Conservation (phyloP, 192 early-diverging fungal species). For the Mortierella alpina region DNA sequence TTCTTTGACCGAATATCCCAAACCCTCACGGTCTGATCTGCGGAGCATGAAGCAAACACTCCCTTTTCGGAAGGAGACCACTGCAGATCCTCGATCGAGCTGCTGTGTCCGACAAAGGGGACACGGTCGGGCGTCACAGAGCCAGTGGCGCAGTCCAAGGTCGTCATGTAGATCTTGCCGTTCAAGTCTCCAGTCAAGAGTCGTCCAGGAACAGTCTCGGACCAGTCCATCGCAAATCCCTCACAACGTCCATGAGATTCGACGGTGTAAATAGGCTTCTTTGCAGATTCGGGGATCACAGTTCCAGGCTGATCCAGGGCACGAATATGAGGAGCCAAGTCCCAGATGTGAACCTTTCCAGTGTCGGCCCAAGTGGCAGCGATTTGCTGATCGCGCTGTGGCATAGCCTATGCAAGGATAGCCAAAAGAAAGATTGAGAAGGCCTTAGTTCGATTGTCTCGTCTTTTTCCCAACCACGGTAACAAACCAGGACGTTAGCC, state of each 20-base stretch:
- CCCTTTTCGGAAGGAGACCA: constrained; percentile 92
- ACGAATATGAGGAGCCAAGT: constrained; percentile 79
- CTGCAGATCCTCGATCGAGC: constrained; percentile 95
- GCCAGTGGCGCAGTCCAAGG: constrained; percentile 64
- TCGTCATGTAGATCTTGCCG: constrained; percentile 86
- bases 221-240: constrained; percentile 98
- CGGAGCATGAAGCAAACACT: constrained; percentile 93
- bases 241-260: constrained; percentile 86
- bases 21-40: constrained; percentile 92
- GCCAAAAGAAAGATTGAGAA: not conserved
- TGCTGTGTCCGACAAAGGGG: constrained; percentile 85
- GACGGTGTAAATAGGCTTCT: constrained; percentile 83
- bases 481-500: too few species aligned
- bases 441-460: not conserved
- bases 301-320: constrained; percentile 87
- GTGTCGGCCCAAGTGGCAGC: constrained; percentile 94
- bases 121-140: constrained; percentile 78
- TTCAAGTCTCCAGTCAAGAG: constrained; percentile 90
- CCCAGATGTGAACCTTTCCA: constrained; percentile 95
- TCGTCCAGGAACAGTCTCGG: constrained; percentile 67
- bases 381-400: constrained; percentile 80
- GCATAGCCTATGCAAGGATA: constrained; percentile 62
- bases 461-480: too few species aligned
- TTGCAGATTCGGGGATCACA: constrained; percentile 65
- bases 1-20: constrained; percentile 93